phyloP scores from a whole-genome alignment of 805 yeast genomes.

The Yarrowia yakushimensis region DNA sequence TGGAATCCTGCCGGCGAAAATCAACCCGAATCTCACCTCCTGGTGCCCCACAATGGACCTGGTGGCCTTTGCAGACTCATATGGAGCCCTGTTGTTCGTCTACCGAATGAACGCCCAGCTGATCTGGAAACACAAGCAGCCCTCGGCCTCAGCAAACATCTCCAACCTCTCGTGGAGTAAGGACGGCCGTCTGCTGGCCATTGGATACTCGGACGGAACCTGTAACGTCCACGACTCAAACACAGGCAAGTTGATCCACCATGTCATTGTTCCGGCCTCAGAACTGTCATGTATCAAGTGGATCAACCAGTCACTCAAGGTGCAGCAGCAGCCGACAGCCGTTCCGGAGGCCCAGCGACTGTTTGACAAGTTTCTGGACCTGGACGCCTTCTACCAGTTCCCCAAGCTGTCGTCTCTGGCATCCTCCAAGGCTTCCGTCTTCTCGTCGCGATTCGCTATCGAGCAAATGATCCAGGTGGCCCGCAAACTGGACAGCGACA shows the following conservation, averaged over 20 bases:
- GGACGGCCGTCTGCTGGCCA: constrained; percentile 44
- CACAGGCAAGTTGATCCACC: constrained; percentile 43
- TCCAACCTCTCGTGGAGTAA: constrained; percentile 38
- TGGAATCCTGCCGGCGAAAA: constrained; percentile 28
- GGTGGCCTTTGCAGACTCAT: constrained; percentile 42
- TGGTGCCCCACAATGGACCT: constrained; percentile 54
- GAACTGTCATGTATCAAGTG: constrained; percentile 36
- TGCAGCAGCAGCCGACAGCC: constrained; percentile 34
- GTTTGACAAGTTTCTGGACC: constrained; percentile 33
- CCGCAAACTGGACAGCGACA: background rate
- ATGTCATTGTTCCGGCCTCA: background rate
- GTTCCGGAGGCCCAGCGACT: constrained; percentile 29
- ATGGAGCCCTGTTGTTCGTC: constrained; percentile 49
- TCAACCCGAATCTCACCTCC: constrained; percentile 33
- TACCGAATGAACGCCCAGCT: constrained; percentile 53
- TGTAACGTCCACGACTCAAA: constrained; percentile 47
- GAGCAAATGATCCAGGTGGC: constrained; percentile 25
- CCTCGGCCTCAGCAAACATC: background rate
- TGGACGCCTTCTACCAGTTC: constrained; percentile 33
- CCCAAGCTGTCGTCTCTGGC: constrained; percentile 21
- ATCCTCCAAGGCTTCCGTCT: constrained; percentile 1
- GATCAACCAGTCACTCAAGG: constrained; percentile 40
- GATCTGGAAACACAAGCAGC: constrained; percentile 45
- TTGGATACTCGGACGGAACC: constrained; percentile 45
- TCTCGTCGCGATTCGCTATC: constrained; percentile 9